Evolutionary conservation across 495 filamentous ascomycete species (phyloP).

Genomic region (Penicillium argentinense): DNA sequence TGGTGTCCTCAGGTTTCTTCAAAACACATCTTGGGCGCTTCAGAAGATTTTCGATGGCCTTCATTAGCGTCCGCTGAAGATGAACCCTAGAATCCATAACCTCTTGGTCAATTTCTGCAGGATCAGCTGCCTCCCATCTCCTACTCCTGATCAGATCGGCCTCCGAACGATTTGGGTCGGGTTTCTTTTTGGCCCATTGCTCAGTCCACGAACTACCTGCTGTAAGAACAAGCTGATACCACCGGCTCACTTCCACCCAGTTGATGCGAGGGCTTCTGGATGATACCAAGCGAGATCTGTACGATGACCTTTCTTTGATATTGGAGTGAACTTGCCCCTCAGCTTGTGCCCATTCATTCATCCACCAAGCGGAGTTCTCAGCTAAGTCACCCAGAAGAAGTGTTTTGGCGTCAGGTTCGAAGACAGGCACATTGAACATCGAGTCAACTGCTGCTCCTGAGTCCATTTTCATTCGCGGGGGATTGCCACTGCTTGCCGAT

Average conservation of each 20-base stretch:
- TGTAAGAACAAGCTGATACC: slow-evolving; percentile 72
- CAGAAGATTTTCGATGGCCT: slow-evolving; percentile 80
- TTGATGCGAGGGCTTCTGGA: slow-evolving; percentile 69
- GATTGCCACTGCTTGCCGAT: slow-evolving; percentile 26
- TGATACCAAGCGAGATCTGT: slow-evolving; percentile 46
- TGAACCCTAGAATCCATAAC: slow-evolving; percentile 68
- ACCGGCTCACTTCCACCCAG: slow-evolving; percentile 69
- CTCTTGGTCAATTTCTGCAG: slow-evolving; percentile 55
- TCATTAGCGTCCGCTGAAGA: slow-evolving; percentile 68
- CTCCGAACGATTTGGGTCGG: slow-evolving; percentile 25
- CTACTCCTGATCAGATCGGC: slow-evolving; percentile 23
- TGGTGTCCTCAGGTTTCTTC: slow-evolving; percentile 65
- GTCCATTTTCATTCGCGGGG: slow-evolving; percentile 29
- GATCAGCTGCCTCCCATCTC: slow-evolving; percentile 33
- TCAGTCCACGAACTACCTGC: slow-evolving; percentile 62
- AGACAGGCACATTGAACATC: slow-evolving; percentile 29
- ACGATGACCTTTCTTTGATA: slow-evolving; percentile 25
- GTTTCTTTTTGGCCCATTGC: slow-evolving; percentile 46
- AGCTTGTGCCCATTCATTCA: slow-evolving; percentile 47
- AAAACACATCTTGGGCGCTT: slow-evolving; percentile 78
- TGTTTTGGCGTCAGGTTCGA: slow-evolving; percentile 72
- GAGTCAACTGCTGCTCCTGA: slow-evolving; percentile 15
- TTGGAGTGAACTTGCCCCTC: slow-evolving; percentile 23
- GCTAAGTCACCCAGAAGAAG: slow-evolving; percentile 76
- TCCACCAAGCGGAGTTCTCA: slow-evolving; percentile 87